phyloP scores from a whole-genome alignment of 1,284 basidiomycete species.

The Anthracocystis panici-leucophaei region DNA sequence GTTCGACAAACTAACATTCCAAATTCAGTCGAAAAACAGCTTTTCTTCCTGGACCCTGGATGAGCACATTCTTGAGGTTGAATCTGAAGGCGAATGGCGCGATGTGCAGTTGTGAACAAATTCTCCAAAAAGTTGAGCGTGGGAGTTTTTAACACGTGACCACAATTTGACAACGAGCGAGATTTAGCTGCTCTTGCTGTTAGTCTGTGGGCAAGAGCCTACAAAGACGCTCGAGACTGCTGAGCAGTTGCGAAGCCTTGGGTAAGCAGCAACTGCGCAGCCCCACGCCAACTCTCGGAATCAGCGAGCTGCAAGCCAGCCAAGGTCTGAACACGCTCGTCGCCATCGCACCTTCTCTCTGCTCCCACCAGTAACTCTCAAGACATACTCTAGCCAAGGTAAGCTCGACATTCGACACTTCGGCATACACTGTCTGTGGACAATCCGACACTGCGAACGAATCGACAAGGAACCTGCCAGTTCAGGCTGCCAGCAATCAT shows the following conservation, averaged over 20 bases:
- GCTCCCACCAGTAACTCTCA: slow-evolving; percentile 54
- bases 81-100: not conserved
- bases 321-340: slow-evolving; percentile 41
- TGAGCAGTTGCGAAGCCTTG: slow-evolving; percentile 2
- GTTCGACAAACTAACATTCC: slow-evolving; percentile 31
- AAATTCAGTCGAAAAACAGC: not conserved
- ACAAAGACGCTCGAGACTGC: not conserved
- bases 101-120: not conserved
- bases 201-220: not conserved
- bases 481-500: not conserved
- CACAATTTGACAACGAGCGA: not conserved
- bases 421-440: slow-evolving; percentile 14
- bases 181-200: not conserved
- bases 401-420: slow-evolving; percentile 33
- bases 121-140: slow-evolving; percentile 7
- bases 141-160: slow-evolving; percentile 50
- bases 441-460: slow-evolving; percentile 26
- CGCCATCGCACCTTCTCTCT: slow-evolving; percentile 45
- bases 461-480: not conserved
- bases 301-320: slow-evolving; percentile 5
- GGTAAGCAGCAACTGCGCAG: not conserved
- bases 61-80: not conserved
- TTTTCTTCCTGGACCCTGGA: not conserved
- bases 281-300: not conserved
- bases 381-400: slow-evolving; percentile 56